A percentile compares a stretch with the other conserved stretches of the same genome.
Evolutionary conservation across 768 basidiomycete species (phyloP).

Genomic region (Pleurotus djamor): DNA sequence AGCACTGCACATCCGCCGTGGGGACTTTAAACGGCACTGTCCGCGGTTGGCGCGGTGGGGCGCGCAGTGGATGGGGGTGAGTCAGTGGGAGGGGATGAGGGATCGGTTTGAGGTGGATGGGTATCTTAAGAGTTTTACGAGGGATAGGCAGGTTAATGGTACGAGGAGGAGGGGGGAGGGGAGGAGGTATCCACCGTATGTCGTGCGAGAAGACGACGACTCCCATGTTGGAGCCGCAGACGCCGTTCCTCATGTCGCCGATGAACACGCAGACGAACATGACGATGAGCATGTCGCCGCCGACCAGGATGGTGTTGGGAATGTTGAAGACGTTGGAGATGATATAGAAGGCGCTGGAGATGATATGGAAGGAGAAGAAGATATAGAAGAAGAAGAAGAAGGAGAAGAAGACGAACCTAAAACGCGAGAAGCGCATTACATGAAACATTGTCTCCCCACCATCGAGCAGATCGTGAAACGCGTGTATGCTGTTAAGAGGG

Average conservation of each 20-base stretch:
- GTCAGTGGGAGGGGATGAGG: slow-evolving; percentile 34
- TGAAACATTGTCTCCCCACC: slow-evolving; percentile 40
- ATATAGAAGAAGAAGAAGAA: background rate
- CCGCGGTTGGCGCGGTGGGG: slow-evolving; percentile 43
- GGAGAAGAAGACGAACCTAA: slow-evolving; percentile 6
- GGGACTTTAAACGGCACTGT: slow-evolving; percentile 58
- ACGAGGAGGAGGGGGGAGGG: background rate
- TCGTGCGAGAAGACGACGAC: background rate
- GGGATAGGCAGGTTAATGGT: no score
- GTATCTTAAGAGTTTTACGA: no score
- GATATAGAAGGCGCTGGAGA: no score
- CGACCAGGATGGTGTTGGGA: no score
- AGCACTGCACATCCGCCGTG: slow-evolving; percentile 54
- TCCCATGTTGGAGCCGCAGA: no score
- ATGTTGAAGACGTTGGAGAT: no score
- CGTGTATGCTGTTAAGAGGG: slow-evolving; percentile 29
- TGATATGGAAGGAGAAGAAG: no score
- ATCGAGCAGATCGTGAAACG: slow-evolving; percentile 37
- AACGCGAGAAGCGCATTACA: slow-evolving; percentile 28
- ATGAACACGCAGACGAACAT: no score
- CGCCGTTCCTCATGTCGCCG: no score
- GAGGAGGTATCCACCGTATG: no score
- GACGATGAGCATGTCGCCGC: no score
- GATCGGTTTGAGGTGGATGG: slow-evolving; percentile 37
- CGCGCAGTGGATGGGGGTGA: slow-evolving; percentile 47